A percentile compares a stretch with the other conserved stretches of the same genome.
Evolutionary conservation across 768 basidiomycete species (phyloP).

Genomic region (Suillus subluteus): DNA sequence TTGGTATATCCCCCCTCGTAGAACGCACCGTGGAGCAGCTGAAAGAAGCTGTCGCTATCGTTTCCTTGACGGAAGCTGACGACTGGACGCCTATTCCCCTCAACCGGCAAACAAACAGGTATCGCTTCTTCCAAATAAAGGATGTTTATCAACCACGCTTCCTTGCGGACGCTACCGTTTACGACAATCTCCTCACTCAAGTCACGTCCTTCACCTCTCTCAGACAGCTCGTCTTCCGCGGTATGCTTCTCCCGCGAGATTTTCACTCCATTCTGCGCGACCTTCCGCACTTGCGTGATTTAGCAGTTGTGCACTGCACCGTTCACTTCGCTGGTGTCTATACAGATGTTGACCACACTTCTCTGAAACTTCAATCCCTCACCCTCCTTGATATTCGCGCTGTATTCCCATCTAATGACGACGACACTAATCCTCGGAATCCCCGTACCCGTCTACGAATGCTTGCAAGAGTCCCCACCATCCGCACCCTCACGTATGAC

Average conservation of each 20-base stretch:
- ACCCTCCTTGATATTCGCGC: conserved; percentile 41
- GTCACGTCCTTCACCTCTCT: conserved; percentile 36
- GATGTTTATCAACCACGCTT: conserved; percentile 30
- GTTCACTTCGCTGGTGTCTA: conserved; percentile 25
- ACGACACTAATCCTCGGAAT: conserved; percentile 10
- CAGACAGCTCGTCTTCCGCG: conserved; percentile 39
- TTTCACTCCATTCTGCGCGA: conserved; percentile 40
- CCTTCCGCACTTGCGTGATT: conserved; percentile 40
- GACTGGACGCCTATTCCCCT: conserved; percentile 18
- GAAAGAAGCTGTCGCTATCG: conserved; percentile 27
- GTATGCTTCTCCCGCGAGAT: conserved; percentile 40
- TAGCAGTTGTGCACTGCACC: conserved; percentile 47
- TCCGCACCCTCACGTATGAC: conserved; percentile 36
- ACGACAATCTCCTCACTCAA: conserved; percentile 27
- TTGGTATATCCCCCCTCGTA: conserved; percentile 24
- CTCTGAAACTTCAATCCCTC: conserved; percentile 47
- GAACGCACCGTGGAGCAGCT: conserved; percentile 33
- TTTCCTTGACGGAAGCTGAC: conserved; percentile 19
- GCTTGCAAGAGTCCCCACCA: conserved; percentile 39
- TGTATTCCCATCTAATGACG: conserved; percentile 14
- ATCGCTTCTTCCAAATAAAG: neutral
- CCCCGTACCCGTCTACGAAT: conserved; percentile 26
- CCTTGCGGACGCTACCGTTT: conserved; percentile 28
- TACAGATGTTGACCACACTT: conserved; percentile 30
- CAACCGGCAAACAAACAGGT: conserved; percentile 14